These are phyloP conservation scores for Plasmodiophora brassicae DNA, from an alignment of 208 protist species.

Conservation along the genomic window DNA sequence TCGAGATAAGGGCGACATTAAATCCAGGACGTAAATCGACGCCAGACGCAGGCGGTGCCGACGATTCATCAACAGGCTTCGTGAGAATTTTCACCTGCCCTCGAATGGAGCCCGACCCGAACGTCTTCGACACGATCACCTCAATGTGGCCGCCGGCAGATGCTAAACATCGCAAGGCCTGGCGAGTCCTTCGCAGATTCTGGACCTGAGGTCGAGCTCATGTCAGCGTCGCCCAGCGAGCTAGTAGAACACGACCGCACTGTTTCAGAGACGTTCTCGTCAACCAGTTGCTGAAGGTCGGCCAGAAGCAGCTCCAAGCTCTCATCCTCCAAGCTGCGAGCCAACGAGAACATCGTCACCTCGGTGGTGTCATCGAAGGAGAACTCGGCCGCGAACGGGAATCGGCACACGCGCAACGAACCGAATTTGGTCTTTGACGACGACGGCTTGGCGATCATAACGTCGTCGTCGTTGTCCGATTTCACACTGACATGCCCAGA, in stretches of 20 bases:
- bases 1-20: neutral
- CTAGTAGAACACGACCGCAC: neutral
- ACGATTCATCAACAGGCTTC: neutral
- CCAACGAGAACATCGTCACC: neutral
- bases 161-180: neutral
- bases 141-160: neutral
- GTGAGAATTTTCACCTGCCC: neutral
- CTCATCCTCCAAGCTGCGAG: neutral
- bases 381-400: slow-evolving; percentile 28
- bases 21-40: no score
- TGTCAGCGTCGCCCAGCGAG: no score
- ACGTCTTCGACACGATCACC: neutral
- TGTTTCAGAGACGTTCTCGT: neutral
- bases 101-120: neutral
- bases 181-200: neutral
- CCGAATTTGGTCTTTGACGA: neutral
- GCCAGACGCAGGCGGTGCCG: no score
- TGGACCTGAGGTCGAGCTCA: neutral
- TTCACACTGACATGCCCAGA: neutral
- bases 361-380: neutral
- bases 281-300: neutral
- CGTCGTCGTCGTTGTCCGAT: neutral
- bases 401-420: neutral
- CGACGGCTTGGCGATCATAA: neutral
- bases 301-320: neutral